These are phyloP conservation scores for Tephrocybe sp. DNA, from an alignment of 768 basidiomycete genomes.

Conservation along the genomic window DNA sequence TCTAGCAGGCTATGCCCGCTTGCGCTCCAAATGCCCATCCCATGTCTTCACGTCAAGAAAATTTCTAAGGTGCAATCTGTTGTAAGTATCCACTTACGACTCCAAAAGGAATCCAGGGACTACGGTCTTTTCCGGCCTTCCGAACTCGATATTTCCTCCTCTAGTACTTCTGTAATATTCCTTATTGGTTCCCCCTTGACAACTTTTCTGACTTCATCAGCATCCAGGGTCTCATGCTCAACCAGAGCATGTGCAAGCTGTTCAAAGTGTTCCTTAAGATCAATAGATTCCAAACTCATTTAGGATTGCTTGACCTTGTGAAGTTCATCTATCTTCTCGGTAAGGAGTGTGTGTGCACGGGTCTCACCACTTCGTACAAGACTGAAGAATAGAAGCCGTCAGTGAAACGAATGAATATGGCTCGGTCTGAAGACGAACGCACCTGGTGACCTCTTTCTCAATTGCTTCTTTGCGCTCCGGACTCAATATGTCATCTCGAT, in stretches of 20 bases:
- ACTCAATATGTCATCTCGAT: conserved; percentile 68
- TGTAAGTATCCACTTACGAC: not conserved
- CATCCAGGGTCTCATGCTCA: conserved; percentile 90
- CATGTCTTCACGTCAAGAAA: not conserved
- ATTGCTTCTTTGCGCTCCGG: conserved; percentile 78
- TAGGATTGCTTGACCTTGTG: conserved; percentile 53
- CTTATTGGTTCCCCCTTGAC: conserved; percentile 82
- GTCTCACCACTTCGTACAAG: conserved; percentile 69
- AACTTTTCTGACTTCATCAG: conserved; percentile 83
- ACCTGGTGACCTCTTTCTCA: conserved; percentile 84
- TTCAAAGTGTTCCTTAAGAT: too few relatives aligned
- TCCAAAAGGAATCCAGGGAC: not conserved
- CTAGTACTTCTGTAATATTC: conserved; percentile 60
- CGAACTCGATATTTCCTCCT: conserved; percentile 47
- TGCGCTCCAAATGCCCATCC: not conserved
- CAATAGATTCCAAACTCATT: conserved; percentile 7
- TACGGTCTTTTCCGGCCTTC: conserved; percentile 20
- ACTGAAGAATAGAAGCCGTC: conserved; percentile 26
- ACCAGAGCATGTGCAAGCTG: conserved; percentile 90
- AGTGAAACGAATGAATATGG: not conserved
- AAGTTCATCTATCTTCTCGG: conserved; percentile 67
- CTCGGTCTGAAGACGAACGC: conserved; percentile 28
- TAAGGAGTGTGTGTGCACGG: conserved; percentile 63
- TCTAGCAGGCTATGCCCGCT: not conserved
- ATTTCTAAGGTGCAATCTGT: not conserved